Evolutionary conservation across 345 rosid genomes (phyloP).

Genomic region (Geranium brycei): DNA sequence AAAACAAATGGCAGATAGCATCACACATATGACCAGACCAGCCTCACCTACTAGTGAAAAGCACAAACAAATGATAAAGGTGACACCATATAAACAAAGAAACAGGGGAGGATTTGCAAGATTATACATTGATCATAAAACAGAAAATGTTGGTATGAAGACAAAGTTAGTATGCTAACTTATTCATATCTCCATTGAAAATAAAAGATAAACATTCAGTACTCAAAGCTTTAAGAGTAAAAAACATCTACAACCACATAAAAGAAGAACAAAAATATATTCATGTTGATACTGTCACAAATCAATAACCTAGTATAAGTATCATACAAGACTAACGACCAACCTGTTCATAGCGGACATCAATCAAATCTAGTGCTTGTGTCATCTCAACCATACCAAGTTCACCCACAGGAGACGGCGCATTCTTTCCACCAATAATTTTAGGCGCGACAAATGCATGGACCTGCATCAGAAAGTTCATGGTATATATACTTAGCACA

Average conservation of each 20-base stretch:
- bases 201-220: too few species aligned
- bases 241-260: neutral
- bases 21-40: too few species aligned
- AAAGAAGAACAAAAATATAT: neutral
- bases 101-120: neutral
- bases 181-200: neutral
- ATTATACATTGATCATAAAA: too few species aligned
- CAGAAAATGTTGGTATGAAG: neutral
- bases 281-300: neutral
- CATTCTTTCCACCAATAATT: slow-evolving; percentile 79
- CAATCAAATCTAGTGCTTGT: slow-evolving; percentile 75
- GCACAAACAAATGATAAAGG: too few species aligned
- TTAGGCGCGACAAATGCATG: slow-evolving; percentile 90
- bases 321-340: neutral
- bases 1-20: too few species aligned
- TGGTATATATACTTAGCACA: neutral
- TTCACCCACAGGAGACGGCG: slow-evolving; percentile 92
- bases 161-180: neutral
- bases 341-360: slow-evolving; percentile 82
- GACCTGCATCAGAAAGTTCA: slow-evolving; percentile 35
- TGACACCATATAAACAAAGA: neutral
- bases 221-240: neutral
- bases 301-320: neutral
- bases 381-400: slow-evolving; percentile 99
- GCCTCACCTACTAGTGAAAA: too few species aligned